Evolutionary conservation across 768 basidiomycete genomes (phyloP).

Genomic region (Boletus tomentosulus): DNA sequence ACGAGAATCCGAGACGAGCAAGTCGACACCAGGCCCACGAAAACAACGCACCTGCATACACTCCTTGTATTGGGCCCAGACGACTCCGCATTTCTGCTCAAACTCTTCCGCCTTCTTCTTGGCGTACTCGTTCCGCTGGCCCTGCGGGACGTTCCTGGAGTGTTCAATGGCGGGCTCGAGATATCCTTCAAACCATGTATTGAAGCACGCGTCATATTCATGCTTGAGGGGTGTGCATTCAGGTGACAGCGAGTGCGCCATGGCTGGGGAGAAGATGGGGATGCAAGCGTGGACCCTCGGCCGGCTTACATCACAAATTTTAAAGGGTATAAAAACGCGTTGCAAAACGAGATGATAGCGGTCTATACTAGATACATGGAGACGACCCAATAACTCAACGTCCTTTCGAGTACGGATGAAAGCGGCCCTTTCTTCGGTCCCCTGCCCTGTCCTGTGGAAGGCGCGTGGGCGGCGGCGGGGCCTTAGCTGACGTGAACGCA

Average conservation of each 20-base stretch:
- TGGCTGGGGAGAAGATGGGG: constrained; percentile 20
- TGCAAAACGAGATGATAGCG: constrained; percentile 3
- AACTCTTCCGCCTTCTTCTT: constrained; percentile 85
- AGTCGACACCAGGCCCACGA: too few species aligned
- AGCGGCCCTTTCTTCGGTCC: constrained; percentile 21
- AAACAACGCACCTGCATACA: constrained; percentile 72
- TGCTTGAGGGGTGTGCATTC: constrained; percentile 90
- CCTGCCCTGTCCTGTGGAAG: constrained; percentile 16
- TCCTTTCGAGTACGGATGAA: constrained; percentile 26
- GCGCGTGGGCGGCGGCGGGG: constrained; percentile 5
- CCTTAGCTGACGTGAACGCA: constrained; percentile 46
- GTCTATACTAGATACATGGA: constrained; percentile 13
- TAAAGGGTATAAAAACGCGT: not conserved
- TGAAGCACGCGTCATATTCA: constrained; percentile 92
- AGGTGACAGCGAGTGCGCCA: constrained; percentile 78
- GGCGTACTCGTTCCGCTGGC: constrained; percentile 56
- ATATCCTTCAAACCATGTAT: constrained; percentile 97
- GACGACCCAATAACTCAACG: constrained; percentile 11
- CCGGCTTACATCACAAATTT: constrained; percentile 17
- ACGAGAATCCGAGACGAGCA: not conserved
- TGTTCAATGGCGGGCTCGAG: constrained; percentile 69
- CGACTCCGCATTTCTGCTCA: constrained; percentile 74
- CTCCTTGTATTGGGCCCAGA: constrained; percentile 75
- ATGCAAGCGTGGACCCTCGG: not conserved
- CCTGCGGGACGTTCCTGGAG: constrained; percentile 35